A percentile compares a stretch with the other conserved stretches of the same genome.
Conservation (phyloP, 83 land plant genomes). For the Diphasiastrum complanatum region DNA sequence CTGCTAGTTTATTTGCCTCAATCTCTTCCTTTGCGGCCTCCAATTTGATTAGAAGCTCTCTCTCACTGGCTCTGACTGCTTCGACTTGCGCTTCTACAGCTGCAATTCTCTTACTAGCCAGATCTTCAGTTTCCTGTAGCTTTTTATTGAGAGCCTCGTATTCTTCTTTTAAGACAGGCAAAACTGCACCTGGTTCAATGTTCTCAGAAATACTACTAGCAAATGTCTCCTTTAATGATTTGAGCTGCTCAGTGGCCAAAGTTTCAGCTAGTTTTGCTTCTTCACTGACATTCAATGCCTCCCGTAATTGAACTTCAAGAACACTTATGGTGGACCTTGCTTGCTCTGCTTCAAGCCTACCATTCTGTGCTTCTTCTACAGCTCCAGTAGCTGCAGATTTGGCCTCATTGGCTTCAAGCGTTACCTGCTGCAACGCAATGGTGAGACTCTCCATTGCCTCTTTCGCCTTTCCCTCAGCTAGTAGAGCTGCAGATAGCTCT, state of each 20-base stretch:
- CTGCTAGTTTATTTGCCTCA: slow-evolving; percentile 1
- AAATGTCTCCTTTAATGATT: slow-evolving; percentile 4
- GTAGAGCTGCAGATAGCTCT: slow-evolving; percentile 6
- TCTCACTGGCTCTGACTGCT: slow-evolving; percentile 30
- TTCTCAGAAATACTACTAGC: background rate
- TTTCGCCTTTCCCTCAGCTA: slow-evolving; percentile 17
- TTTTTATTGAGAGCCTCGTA: slow-evolving; percentile 10
- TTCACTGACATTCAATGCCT: slow-evolving; percentile 18
- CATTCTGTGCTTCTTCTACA: slow-evolving; percentile 17
- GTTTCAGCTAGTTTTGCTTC: slow-evolving; percentile 27
- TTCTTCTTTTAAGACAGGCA: slow-evolving; percentile 15
- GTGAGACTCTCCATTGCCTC: slow-evolving; percentile 7
- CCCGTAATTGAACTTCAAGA: slow-evolving; percentile 11
- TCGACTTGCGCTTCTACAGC: slow-evolving; percentile 22
- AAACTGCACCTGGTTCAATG: slow-evolving; percentile 1
- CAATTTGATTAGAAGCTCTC: slow-evolving; percentile 9
- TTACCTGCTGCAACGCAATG: slow-evolving; percentile 25
- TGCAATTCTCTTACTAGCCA: slow-evolving; percentile 25
- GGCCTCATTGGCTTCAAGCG: slow-evolving; percentile 32
- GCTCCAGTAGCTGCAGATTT: slow-evolving; percentile 20
- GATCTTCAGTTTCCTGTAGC: slow-evolving; percentile 19
- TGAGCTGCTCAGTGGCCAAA: slow-evolving; percentile 23
- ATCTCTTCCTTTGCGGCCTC: slow-evolving; percentile 14
- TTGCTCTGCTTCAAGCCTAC: slow-evolving; percentile 21
- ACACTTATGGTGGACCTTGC: slow-evolving; percentile 14